Evolutionary conservation across 306 rosid species (phyloP).

Genomic region (Quercus mongolica): DNA sequence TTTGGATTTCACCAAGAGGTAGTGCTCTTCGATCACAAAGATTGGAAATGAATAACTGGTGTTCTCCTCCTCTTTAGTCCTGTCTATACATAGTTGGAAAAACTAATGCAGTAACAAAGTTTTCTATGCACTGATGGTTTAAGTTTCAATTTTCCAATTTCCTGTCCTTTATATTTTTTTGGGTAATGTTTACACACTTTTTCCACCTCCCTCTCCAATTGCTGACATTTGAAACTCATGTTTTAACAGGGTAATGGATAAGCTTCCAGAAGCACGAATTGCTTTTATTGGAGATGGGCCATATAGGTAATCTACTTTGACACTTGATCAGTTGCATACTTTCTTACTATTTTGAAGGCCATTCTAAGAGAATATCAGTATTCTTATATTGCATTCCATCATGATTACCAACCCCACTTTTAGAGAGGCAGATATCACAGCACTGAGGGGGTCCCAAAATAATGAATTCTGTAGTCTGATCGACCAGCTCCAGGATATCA

Average conservation of each 20-base stretch:
- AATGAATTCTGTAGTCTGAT: background rate
- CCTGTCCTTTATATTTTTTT: background rate
- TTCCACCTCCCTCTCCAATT: background rate
- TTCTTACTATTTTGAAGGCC: background rate
- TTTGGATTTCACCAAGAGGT: slow-evolving; percentile 90
- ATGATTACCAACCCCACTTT: background rate
- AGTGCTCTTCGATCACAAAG: background rate
- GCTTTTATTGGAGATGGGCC: slow-evolving; percentile 98
- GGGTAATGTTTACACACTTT: background rate
- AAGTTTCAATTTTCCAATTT: background rate
- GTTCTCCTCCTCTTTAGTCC: slow-evolving; percentile 3
- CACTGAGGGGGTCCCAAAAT: background rate
- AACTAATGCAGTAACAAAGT: background rate
- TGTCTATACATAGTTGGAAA: background rate
- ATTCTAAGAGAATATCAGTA: background rate
- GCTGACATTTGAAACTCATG: slow-evolving; percentile 31
- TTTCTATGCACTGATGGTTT: background rate
- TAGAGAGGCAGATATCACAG: background rate
- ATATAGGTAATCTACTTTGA: slow-evolving; percentile 57
- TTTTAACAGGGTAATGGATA: slow-evolving; percentile 75
- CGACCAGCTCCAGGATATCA: background rate
- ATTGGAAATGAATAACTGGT: background rate
- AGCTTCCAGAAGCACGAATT: slow-evolving; percentile 84
- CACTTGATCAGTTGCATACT: background rate
- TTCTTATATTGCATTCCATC: background rate